phyloP scores from a whole-genome alignment of 148 eudicot genomes.

The Talinum fruticosum region DNA sequence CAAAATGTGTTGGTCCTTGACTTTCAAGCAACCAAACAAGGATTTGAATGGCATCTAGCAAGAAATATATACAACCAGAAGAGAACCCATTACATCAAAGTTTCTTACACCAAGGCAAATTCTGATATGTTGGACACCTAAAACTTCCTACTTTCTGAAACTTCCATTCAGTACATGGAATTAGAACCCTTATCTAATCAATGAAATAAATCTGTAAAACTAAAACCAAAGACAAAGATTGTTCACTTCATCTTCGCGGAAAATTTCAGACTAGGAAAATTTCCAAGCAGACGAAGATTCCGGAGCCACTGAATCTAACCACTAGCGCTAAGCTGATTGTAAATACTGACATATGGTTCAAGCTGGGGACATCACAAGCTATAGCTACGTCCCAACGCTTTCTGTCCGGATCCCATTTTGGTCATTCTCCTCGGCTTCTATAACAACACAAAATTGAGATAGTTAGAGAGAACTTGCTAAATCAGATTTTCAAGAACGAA shows the following conservation, averaged over 20 bases:
- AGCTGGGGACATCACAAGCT: neutral
- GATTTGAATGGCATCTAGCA: slow-evolving; percentile 11
- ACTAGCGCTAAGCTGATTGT: slow-evolving; percentile 7
- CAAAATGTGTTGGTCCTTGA: neutral
- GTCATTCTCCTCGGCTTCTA: slow-evolving; percentile 28
- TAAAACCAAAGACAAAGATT: slow-evolving; percentile 16
- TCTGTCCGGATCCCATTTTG: neutral
- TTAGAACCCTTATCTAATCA: slow-evolving; percentile 21
- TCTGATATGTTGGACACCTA: slow-evolving; percentile 15
- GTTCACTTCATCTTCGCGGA: neutral
- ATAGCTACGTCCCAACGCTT: neutral
- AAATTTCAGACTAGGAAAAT: neutral
- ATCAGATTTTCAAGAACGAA: neutral
- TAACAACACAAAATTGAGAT: slow-evolving; percentile 1
- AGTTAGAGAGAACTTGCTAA: neutral
- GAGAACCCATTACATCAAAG: slow-evolving; percentile 22
- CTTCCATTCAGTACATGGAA: slow-evolving; percentile 15
- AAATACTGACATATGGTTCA: neutral
- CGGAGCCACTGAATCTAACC: slow-evolving; percentile 16
- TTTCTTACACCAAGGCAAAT: slow-evolving; percentile 18
- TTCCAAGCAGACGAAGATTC: neutral
- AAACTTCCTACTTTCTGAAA: slow-evolving; percentile 13
- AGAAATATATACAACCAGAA: slow-evolving; percentile 12
- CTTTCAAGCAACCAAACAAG: slow-evolving; percentile 1
- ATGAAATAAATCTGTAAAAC: slow-evolving; percentile 22